Evolutionary conservation across 257 asterid species (phyloP).

Genomic region (Nicotiana sylvestris): DNA sequence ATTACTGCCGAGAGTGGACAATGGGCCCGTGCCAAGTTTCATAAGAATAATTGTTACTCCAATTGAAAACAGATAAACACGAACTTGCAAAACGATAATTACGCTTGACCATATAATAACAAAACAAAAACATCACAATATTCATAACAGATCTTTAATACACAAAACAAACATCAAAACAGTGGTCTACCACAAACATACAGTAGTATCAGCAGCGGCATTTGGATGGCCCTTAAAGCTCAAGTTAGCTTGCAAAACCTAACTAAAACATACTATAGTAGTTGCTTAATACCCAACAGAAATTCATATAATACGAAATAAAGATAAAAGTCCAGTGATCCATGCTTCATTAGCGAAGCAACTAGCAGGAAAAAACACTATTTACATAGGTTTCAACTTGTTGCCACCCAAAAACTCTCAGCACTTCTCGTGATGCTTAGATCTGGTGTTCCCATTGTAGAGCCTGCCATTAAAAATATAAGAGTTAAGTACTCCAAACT

Average conservation of each 20-base stretch:
- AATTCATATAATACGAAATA: background rate
- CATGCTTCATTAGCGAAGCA: background rate
- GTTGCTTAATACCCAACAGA: background rate
- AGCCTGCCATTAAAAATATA: constrained; percentile 48
- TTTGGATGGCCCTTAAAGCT: background rate
- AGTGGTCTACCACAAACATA: background rate
- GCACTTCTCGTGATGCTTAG: constrained; percentile 57
- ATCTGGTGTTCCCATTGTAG: constrained; percentile 81
- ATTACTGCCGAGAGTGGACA: background rate
- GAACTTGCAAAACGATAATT: background rate
- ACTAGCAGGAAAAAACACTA: constrained; percentile 16
- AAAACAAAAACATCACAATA: background rate
- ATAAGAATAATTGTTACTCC: background rate
- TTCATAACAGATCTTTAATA: background rate
- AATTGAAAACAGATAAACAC: background rate
- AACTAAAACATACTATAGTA: background rate
- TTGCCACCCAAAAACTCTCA: background rate
- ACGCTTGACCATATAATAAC: background rate
- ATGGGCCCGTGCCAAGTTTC: background rate
- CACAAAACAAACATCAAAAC: background rate
- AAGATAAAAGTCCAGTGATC: background rate
- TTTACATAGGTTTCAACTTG: constrained; percentile 27
- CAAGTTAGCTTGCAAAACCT: background rate
- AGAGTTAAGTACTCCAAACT: too few species aligned
- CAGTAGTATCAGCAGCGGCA: background rate